phyloP scores from a whole-genome alignment of 345 rosid genomes.

The Kandelia obovata region DNA sequence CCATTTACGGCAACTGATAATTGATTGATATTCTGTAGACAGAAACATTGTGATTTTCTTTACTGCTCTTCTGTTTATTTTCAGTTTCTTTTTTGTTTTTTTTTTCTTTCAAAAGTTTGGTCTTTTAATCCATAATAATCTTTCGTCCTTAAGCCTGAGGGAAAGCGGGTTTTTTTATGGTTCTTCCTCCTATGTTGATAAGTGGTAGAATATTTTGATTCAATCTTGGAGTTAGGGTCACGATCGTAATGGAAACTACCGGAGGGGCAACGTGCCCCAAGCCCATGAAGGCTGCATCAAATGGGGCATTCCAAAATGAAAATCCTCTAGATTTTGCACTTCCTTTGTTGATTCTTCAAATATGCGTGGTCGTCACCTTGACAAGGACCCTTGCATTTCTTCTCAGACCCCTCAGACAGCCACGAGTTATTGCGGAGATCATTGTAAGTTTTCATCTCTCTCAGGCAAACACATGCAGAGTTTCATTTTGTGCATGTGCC shows the following conservation, averaged over 20 bases:
- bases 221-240: background rate
- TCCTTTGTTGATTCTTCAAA: conserved; percentile 70
- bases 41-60: no score
- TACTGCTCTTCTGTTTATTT: no score
- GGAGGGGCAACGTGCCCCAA: conserved; percentile 20
- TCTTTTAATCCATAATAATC: no score
- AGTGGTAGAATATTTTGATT: background rate
- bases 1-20: no score
- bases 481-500: background rate
- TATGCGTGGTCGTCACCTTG: conserved; percentile 54
- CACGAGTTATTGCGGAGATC: conserved; percentile 78
- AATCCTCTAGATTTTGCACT: conserved; percentile 72
- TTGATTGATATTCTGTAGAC: no score
- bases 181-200: no score
- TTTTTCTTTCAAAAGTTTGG: no score
- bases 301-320: conserved; percentile 70
- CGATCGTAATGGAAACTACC: background rate
- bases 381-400: conserved; percentile 53
- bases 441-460: conserved; percentile 37
- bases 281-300: conserved; percentile 71
- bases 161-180: no score
- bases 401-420: conserved; percentile 65
- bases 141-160: no score
- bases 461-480: no score
- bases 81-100: no score